Percentiles rank a stretch among this genome's conserved stretches.
phyloP scores from a whole-genome alignment of 768 basidiomycete genomes.

The Pulveroboletus sp. region DNA sequence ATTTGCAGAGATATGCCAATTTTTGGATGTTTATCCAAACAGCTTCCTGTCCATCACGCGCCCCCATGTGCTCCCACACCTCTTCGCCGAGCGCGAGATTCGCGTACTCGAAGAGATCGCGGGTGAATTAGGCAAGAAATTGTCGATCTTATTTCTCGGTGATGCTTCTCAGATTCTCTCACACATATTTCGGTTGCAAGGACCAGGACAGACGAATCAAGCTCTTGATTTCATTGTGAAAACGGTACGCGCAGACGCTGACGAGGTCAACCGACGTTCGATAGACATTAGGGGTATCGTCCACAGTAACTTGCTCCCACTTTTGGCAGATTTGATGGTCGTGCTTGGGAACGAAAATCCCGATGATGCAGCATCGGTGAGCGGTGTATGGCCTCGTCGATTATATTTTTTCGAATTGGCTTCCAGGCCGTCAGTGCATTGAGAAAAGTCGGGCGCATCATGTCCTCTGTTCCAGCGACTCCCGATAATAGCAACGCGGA shows the following conservation, averaged over 20 bases:
- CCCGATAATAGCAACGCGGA: constrained; percentile 33
- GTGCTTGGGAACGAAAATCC: constrained; percentile 70
- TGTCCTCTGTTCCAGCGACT: constrained; percentile 23
- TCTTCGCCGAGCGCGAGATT: constrained; percentile 62
- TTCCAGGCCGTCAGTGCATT: constrained; percentile 49
- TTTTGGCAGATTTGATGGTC: constrained; percentile 75
- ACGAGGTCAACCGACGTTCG: constrained; percentile 28
- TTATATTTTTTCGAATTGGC: constrained; percentile 36
- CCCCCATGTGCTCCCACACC: constrained; percentile 59
- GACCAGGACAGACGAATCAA: constrained; percentile 52
- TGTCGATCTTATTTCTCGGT: constrained; percentile 53
- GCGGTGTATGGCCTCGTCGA: constrained; percentile 24
- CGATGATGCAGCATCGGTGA: constrained; percentile 43
- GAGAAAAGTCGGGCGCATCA: constrained; percentile 38
- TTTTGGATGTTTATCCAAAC: constrained; percentile 53
- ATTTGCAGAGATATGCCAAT: constrained; percentile 64
- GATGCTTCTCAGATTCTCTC: constrained; percentile 62
- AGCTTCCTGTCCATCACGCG: constrained; percentile 68
- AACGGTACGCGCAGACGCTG: constrained; percentile 49
- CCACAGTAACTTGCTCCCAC: constrained; percentile 61
- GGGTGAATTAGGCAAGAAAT: constrained; percentile 42
- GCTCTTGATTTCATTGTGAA: constrained; percentile 62
- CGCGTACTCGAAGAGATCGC: constrained; percentile 63
- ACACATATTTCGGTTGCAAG: constrained; percentile 59
- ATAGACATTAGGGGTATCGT: constrained; percentile 52